These are phyloP conservation scores for Patellifolia procumbens DNA, from an alignment of 179 eudicot genomes.

Conservation along the genomic window DNA sequence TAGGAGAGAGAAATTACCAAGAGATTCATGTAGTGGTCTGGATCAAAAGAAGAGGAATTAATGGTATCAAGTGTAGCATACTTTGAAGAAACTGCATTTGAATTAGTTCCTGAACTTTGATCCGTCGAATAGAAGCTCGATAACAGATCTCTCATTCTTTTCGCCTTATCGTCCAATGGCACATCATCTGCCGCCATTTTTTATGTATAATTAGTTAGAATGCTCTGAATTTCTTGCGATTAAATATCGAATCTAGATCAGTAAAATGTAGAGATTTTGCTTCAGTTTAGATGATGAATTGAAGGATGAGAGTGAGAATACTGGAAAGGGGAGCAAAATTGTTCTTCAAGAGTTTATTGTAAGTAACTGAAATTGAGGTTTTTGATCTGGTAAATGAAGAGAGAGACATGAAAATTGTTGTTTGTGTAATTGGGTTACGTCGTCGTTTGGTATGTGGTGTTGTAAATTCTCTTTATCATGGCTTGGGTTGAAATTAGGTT, in stretches of 20 bases:
- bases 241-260: not conserved
- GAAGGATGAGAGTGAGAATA: not conserved
- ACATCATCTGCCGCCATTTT: conserved; percentile 65
- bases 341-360: not conserved
- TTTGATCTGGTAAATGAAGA: conserved; percentile 17
- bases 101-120: conserved; percentile 39
- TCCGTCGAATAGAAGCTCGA: conserved; percentile 93
- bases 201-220: not conserved
- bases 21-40: conserved; percentile 89
- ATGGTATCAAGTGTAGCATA: conserved; percentile 85
- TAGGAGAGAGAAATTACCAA: conserved; percentile 45
- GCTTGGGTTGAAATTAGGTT: not conserved
- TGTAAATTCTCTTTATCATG: not conserved
- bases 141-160: conserved; percentile 93
- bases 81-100: conserved; percentile 52
- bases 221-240: not conserved
- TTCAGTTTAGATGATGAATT: not conserved
- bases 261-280: not conserved
- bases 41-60: conserved; percentile 79
- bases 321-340: not conserved
- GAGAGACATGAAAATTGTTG: not conserved
- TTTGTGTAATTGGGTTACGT: not conserved
- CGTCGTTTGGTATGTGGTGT: conserved; percentile 3
- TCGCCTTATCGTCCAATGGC: conserved; percentile 88
- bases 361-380: not conserved